phyloP scores from a whole-genome alignment of 805 yeast species.

The Candida coquimbonensis region DNA sequence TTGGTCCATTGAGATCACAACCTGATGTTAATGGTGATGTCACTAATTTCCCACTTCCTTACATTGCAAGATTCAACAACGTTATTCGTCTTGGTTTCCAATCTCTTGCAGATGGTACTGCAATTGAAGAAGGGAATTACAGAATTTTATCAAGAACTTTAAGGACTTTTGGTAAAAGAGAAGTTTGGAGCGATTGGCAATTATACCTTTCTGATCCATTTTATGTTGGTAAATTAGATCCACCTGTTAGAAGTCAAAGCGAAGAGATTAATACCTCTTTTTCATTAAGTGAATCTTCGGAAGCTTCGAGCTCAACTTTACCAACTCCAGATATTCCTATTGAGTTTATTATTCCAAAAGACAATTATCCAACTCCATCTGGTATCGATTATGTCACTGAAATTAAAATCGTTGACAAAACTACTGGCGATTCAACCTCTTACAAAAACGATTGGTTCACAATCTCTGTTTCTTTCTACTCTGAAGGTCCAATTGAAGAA shows the following conservation, averaged over 20 bases:
- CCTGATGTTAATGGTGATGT: constrained; percentile 1
- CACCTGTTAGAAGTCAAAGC: not conserved
- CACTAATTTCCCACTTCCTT: constrained; percentile 5
- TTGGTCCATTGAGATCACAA: constrained; percentile 5
- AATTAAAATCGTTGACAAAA: constrained; percentile 2
- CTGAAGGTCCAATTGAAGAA: constrained; percentile 3
- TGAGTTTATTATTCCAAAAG: not conserved
- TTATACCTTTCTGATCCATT: constrained; percentile 7
- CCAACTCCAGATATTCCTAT: constrained; percentile 1
- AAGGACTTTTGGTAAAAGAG: constrained; percentile 7
- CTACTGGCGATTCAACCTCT: not conserved
- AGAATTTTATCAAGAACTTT: constrained; percentile 7
- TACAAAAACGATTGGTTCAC: constrained; percentile 3
- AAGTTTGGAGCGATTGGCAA: constrained; percentile 8
- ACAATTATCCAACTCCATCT: constrained; percentile 1
- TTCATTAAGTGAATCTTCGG: not conserved
- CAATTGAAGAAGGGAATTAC: constrained; percentile 8
- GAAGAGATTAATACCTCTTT: not conserved
- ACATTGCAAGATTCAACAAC: not conserved
- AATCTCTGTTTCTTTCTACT: constrained; percentile 1
- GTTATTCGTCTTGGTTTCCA: constrained; percentile 2
- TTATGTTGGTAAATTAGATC: not conserved
- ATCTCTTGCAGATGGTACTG: constrained; percentile 7
- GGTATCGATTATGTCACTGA: constrained; percentile 4
- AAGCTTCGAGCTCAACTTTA: not conserved